These are phyloP conservation scores for Puccinia triticina DNA, from an alignment of 1,284 basidiomycete genomes.

Conservation along the genomic window DNA sequence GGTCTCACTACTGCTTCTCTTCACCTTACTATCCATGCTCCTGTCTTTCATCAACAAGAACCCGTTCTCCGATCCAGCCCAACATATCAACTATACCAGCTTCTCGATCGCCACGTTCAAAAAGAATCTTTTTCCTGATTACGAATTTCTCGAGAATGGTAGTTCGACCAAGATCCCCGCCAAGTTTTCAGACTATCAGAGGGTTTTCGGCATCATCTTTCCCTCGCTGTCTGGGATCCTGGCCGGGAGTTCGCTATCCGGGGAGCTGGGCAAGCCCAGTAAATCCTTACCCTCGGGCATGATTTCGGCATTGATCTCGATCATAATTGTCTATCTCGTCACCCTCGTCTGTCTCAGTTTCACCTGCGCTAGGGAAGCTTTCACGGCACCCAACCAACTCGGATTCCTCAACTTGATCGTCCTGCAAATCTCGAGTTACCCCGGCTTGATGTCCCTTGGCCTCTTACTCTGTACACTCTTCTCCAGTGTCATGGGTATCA, in stretches of 20 bases:
- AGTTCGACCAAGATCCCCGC: constrained; percentile 1
- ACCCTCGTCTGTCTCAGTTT: constrained; percentile 27
- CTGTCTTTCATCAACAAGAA: constrained; percentile 24
- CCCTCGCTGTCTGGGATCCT: constrained; percentile 38
- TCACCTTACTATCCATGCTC: constrained; percentile 42
- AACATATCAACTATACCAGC: constrained; percentile 34
- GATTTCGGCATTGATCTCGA: constrained; percentile 31
- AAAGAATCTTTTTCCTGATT: constrained; percentile 31
- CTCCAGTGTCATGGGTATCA: constrained; percentile 44
- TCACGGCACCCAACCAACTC: neutral
- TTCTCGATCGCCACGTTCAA: constrained; percentile 36
- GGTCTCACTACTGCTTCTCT: constrained; percentile 17
- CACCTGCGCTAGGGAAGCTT: constrained; percentile 35
- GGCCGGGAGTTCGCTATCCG: constrained; percentile 41
- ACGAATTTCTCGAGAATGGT: neutral
- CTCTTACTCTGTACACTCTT: constrained; percentile 40
- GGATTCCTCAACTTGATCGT: constrained; percentile 21
- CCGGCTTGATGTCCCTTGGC: constrained; percentile 13
- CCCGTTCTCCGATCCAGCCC: constrained; percentile 9
- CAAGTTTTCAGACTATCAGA: constrained; percentile 40
- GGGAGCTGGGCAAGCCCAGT: constrained; percentile 35
- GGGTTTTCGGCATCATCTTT: constrained; percentile 42
- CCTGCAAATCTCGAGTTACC: constrained; percentile 28
- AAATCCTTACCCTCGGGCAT: constrained; percentile 38
- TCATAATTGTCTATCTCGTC: constrained; percentile 19